Evolutionary conservation across 2,329 filamentous ascomycete genomes (phyloP).

Genomic region (Pseudocercospora fuligena): DNA sequence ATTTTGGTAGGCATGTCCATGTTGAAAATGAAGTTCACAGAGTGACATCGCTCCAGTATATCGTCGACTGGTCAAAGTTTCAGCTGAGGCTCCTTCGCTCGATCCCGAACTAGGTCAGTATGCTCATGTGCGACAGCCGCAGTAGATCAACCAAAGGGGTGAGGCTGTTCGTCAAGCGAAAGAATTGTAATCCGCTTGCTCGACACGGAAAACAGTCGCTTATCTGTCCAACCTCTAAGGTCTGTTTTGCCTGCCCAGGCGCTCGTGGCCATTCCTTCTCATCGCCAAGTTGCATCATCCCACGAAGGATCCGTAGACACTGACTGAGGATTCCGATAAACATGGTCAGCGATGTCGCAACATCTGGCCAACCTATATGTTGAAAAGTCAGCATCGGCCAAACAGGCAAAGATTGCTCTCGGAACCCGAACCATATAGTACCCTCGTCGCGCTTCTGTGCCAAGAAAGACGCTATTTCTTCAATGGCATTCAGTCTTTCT

Average conservation of each 20-base stretch:
- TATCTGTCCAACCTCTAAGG: neutral
- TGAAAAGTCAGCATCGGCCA: neutral
- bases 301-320: constrained; percentile 38
- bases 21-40: neutral
- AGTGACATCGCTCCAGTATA: neutral
- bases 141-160: neutral
- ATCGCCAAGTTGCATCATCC: constrained; percentile 40
- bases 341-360: constrained; percentile 37
- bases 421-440: constrained; percentile 30
- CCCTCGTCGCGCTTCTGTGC: constrained; percentile 33
- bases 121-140: neutral
- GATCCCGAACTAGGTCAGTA: neutral
- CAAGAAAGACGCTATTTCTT: constrained; percentile 35
- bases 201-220: neutral
- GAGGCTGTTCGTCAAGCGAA: neutral
- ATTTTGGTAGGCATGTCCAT: neutral
- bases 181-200: too few relatives aligned
- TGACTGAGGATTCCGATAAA: constrained; percentile 29
- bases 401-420: neutral
- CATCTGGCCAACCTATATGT: constrained; percentile 31
- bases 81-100: too few relatives aligned
- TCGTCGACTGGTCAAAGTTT: too few relatives aligned
- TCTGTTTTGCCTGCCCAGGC: neutral
- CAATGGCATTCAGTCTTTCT: constrained; percentile 36
- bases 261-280: constrained; percentile 5